Evolutionary conservation across 768 basidiomycete species (phyloP).

Genomic region (Rubroboletus satanas): DNA sequence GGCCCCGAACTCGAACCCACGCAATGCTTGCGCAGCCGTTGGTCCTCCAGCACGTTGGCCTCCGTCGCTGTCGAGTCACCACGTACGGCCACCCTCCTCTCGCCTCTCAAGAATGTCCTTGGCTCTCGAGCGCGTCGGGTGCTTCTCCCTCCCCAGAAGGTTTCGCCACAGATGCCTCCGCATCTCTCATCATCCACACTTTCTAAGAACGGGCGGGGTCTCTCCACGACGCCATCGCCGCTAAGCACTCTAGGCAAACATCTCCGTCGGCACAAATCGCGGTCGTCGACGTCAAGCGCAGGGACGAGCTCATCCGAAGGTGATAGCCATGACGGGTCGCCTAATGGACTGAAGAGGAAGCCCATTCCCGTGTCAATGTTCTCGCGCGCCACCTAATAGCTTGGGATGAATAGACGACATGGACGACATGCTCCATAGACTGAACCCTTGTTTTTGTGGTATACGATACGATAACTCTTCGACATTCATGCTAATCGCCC

Average conservation of each 20-base stretch:
- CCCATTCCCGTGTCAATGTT: slow-evolving; percentile 63
- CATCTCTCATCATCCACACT: slow-evolving; percentile 1
- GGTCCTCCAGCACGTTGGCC: slow-evolving; percentile 61
- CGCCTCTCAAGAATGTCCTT: slow-evolving; percentile 38
- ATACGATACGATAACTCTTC: slow-evolving; percentile 10
- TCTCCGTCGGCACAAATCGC: slow-evolving; percentile 18
- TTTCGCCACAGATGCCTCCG: neutral
- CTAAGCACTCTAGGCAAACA: slow-evolving; percentile 5
- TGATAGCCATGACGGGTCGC: slow-evolving; percentile 32
- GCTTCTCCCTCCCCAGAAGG: slow-evolving; percentile 1
- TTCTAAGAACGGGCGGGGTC: neutral
- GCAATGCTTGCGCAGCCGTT: slow-evolving; percentile 53
- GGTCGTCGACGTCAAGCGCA: slow-evolving; percentile 25
- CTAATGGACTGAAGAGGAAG: slow-evolving; percentile 51
- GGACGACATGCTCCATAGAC: neutral
- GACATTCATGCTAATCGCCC: slow-evolving; percentile 17
- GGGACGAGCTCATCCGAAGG: slow-evolving; percentile 37
- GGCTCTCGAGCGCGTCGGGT: slow-evolving; percentile 20
- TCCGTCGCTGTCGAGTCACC: slow-evolving; percentile 26
- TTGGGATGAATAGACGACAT: neutral
- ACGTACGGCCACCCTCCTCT: slow-evolving; percentile 24
- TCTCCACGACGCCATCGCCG: slow-evolving; percentile 10
- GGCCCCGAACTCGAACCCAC: slow-evolving; percentile 16
- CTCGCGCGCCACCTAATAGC: slow-evolving; percentile 31
- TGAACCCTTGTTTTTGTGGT: neutral